A percentile compares a stretch with the other conserved stretches of the same genome.
phyloP scores from a whole-genome alignment of 2,329 filamentous ascomycete genomes.

The Phaeosphaeria sp. region DNA sequence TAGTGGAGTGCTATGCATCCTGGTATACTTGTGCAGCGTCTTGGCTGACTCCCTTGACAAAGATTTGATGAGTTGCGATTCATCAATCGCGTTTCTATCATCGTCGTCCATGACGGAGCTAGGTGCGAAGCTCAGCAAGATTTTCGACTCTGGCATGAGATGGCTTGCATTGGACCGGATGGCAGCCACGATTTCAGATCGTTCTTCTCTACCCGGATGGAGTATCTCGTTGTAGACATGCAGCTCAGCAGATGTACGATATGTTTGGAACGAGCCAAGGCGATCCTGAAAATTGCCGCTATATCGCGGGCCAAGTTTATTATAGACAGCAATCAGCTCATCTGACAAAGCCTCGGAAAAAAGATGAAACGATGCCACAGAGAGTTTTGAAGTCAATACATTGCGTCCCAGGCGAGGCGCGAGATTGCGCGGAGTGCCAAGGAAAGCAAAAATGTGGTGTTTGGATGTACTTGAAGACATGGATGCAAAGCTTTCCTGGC shows the following conservation, averaged over 20 bases:
- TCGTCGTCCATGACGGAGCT: constrained; percentile 81
- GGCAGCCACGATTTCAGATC: constrained; percentile 87
- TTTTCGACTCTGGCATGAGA: constrained; percentile 79
- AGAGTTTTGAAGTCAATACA: constrained; percentile 81
- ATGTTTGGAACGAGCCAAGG: constrained; percentile 94
- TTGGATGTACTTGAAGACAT: constrained; percentile 65
- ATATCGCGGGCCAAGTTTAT: constrained; percentile 87
- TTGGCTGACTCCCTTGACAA: constrained; percentile 75
- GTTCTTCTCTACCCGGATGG: constrained; percentile 87
- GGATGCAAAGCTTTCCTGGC: constrained; percentile 72
- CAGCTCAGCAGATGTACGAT: constrained; percentile 87
- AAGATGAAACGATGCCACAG: constrained; percentile 85
- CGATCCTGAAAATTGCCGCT: constrained; percentile 97
- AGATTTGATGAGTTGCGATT: constrained; percentile 76
- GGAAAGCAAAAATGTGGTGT: constrained; percentile 84
- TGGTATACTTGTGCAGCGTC: constrained; percentile 71
- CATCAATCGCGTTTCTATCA: constrained; percentile 72
- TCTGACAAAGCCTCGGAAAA: constrained; percentile 89
- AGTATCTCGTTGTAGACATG: constrained; percentile 91
- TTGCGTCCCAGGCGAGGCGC: constrained; percentile 77
- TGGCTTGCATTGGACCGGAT: constrained; percentile 84
- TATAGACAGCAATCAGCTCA: constrained; percentile 89
- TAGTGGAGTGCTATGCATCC: constrained; percentile 76
- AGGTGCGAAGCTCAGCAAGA: constrained; percentile 84
- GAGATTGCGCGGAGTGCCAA: constrained; percentile 90